Evolutionary conservation across 306 rosid species (phyloP).

Genomic region (Quillaja saponaria): DNA sequence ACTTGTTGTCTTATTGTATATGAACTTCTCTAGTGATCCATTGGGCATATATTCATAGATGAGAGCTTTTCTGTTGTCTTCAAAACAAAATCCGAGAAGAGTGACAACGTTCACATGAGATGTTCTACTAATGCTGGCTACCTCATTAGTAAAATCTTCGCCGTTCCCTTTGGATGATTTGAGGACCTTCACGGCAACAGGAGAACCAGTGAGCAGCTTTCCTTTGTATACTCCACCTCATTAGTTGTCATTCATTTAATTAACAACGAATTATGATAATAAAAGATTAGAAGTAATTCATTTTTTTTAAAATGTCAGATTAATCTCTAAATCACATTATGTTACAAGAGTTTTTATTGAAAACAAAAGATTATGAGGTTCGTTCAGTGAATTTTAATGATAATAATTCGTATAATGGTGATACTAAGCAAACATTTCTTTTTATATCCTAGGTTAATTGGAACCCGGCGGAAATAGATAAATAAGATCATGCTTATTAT

Average conservation of each 20-base stretch:
- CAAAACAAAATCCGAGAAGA: slow-evolving; percentile 63
- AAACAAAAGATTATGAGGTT: too few relatives aligned
- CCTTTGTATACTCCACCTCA: slow-evolving; percentile 56
- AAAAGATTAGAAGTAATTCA: too few relatives aligned
- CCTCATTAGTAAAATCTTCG: slow-evolving; percentile 79
- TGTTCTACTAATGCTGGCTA: slow-evolving; percentile 49
- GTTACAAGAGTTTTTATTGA: too few relatives aligned
- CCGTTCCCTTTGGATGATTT: slow-evolving; percentile 70
- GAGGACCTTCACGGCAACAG: slow-evolving; percentile 80
- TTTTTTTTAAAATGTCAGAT: too few relatives aligned
- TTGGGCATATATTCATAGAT: slow-evolving; percentile 79
- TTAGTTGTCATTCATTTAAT: too few relatives aligned
- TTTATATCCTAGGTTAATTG: too few relatives aligned
- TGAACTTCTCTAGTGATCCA: slow-evolving; percentile 68
- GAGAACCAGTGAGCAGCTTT: slow-evolving; percentile 61
- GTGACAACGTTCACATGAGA: slow-evolving; percentile 60
- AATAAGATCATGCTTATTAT: not conserved
- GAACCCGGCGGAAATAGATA: slow-evolving; percentile 22
- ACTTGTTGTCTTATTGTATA: slow-evolving; percentile 3
- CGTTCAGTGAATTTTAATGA: too few relatives aligned
- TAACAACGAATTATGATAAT: too few relatives aligned
- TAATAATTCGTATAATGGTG: too few relatives aligned
- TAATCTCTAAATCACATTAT: too few relatives aligned
- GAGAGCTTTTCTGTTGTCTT: slow-evolving; percentile 46
- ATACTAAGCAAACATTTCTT: too few relatives aligned